A percentile compares a stretch with the other conserved stretches of the same genome.
These are phyloP conservation scores for Tetradesmus obliquus DNA, from an alignment of 139 green algal species.

Conservation along the genomic window DNA sequence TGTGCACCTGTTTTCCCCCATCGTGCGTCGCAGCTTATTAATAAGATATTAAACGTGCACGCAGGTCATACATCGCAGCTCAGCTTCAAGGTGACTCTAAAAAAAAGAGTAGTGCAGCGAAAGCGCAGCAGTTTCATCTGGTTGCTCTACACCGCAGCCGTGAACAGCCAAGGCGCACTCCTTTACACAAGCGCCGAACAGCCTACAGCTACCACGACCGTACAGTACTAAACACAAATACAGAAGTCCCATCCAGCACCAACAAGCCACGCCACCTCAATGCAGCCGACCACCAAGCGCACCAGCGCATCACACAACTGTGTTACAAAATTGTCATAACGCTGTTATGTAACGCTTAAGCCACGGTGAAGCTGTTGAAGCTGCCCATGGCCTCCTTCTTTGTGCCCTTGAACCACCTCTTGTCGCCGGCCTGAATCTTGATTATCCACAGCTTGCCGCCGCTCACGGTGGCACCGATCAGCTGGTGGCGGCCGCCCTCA, in stretches of 20 bases:
- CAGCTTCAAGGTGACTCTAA: no score
- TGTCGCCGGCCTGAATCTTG: conserved; percentile 93
- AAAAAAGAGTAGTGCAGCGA: no score
- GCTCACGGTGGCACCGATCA: conserved; percentile 91
- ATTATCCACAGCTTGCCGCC: conserved; percentile 92
- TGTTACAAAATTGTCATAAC: background rate
- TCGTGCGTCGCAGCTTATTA: no score
- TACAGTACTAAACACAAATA: background rate
- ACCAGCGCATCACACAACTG: background rate
- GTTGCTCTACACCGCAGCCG: no score
- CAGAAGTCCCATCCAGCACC: background rate
- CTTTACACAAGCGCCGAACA: background rate
- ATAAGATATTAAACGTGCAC: no score
- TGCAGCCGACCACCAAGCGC: no score
- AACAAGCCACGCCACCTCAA: background rate
- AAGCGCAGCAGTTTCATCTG: no score
- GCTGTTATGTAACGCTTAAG: conserved; percentile 61
- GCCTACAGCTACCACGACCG: background rate
- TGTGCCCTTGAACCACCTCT: conserved; percentile 96
- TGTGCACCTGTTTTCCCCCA: no score
- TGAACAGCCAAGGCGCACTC: background rate
- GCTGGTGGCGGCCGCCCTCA: conserved; percentile 97
- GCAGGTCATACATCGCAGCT: no score
- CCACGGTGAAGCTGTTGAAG: conserved; percentile 89
- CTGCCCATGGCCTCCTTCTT: conserved; percentile 75